Conservation (phyloP, 2,329 filamentous ascomycete genomes). For the Camptophora hylomeconis region DNA sequence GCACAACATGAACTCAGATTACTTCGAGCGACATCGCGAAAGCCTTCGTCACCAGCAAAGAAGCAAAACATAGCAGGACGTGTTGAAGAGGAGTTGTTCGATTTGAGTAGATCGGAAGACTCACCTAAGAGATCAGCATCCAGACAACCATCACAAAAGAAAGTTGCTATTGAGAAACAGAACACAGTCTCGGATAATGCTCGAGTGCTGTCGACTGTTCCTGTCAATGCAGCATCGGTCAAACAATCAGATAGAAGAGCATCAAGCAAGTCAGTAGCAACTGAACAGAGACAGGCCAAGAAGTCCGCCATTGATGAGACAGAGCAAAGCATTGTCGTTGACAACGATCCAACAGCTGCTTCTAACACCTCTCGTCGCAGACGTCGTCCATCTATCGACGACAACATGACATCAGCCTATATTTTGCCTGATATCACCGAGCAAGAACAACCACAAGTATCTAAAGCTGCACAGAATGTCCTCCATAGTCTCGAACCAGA, state of each 20-base stretch:
- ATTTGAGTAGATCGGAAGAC: slow-evolving; percentile 15
- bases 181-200: slow-evolving; percentile 15
- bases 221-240: slow-evolving; percentile 6
- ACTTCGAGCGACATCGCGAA: slow-evolving; percentile 12
- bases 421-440: slow-evolving; percentile 52
- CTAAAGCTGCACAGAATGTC: slow-evolving; percentile 27
- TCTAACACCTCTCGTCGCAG: slow-evolving; percentile 37
- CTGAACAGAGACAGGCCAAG: slow-evolving; percentile 8
- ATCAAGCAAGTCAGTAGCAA: slow-evolving; percentile 3
- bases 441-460: slow-evolving; percentile 20
- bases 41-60: slow-evolving; percentile 7
- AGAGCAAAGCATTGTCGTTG: slow-evolving; percentile 13
- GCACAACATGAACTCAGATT: slow-evolving; percentile 14
- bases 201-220: slow-evolving; percentile 12
- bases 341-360: slow-evolving; percentile 22
- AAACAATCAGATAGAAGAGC: slow-evolving; percentile 7
- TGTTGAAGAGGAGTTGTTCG: slow-evolving; percentile 17
- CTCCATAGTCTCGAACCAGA: slow-evolving; percentile 33
- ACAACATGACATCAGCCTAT: slow-evolving; percentile 51
- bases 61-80: slow-evolving; percentile 7
- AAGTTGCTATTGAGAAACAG: slow-evolving; percentile 9
- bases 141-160: slow-evolving; percentile 6
- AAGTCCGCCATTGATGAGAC: slow-evolving; percentile 12
- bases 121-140: slow-evolving; percentile 9
- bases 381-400: slow-evolving; percentile 31